Base-by-base conservation (phyloP, 345 rosid species). In the Turnera subulata region DNA sequence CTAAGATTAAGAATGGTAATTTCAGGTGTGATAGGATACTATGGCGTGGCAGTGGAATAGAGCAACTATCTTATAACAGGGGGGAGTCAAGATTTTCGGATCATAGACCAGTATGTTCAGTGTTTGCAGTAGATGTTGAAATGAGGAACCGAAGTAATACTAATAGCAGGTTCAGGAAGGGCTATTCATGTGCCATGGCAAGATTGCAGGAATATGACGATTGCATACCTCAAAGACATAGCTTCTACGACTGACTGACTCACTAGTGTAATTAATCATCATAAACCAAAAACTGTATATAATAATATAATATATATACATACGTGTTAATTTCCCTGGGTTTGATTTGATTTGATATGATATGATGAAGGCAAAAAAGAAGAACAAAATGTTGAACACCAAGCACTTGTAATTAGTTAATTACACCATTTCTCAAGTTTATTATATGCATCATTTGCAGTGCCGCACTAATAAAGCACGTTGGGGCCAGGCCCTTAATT, bases 41-140 rank as follows among this genome's bases (percentile, higher is more conserved):
- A 13, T 93, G 99, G 99, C 69, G 71, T 1, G 97, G 99, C 19
- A 60, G 61, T 32, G 88, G 95, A 45, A 88, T 90, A 11, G 92
- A 85, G 25, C 97, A 90, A n/a, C 50, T 88, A 39, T 82, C 86
- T 0, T 94, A 94, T 48, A 58, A 76, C 0, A 75, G 99, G 0
- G 95, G 85, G 1, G 99, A 94, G 54, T 90, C 97, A 0, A 77
- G 91, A 73, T 88, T 94, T 59, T 94, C 99, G 0, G 96, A 94
- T 55, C 99, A 93, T 69, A 70, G 99, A 61, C 97, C 99, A 1
- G 99, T 94, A 15, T 94, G 92, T 14, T 81, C 95, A 0, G 69
- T 84, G 14, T 90, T 94, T 59, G 77, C 84, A 0, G 80, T 88
- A 54, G 83, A 78, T 46, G 91, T 85, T 47, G 85, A 77, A 60